Base-by-base conservation (phyloP, 2,329 filamentous ascomycete species). In the Fusarium sp. region DNA sequence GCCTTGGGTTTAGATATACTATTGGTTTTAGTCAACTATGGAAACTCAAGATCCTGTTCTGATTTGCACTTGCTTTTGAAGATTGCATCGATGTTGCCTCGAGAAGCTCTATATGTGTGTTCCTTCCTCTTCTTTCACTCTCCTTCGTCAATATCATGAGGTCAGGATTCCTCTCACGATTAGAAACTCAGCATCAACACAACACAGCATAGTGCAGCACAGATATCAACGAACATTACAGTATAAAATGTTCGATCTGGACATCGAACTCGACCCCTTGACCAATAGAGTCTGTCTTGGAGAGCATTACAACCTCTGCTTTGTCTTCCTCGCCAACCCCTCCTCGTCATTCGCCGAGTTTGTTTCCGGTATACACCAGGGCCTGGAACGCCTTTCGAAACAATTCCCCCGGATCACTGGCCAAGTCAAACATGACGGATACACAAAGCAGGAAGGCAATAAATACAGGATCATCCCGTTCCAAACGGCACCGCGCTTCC, bases 261-360 rank as follows among this genome's bases (percentile, higher is more conserved):
- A 53, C 19, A 28, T 16, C 23, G 19, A 38, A 28, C 21, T 53
- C 23, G 13, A 28, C 19, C 33, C 50, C 13, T 21, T 38, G 13
- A 53, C 50, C 7, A 18, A 53, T 7, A 28, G 33, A 28, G 13
- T 38, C 33, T 12, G 38, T 37, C 23, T 28, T 10, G 50, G 50
- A 38, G 23, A 53, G 13, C 38, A 53, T 53, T 16, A n/a, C 32
- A 53, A 28, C 33, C 50, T 53, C 23, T 28, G 33, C 33, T 28
- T 53, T 21, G 23, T 38, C 23, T 53, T 21, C 33, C 13, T 3
- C 19, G 2, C 3, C 33, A 21, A 21, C 5, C 3, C 13, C 50
- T 5, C 13, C 11, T 2, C 6, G 12, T 2, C 16, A 19, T 32
- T 5, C 21, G 10, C 5, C n/a, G 1, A 7, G 4, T 37, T 53